These are phyloP conservation scores for Malania oleifera DNA, from an alignment of 164 flowering plant genomes.

Conservation along the genomic window DNA sequence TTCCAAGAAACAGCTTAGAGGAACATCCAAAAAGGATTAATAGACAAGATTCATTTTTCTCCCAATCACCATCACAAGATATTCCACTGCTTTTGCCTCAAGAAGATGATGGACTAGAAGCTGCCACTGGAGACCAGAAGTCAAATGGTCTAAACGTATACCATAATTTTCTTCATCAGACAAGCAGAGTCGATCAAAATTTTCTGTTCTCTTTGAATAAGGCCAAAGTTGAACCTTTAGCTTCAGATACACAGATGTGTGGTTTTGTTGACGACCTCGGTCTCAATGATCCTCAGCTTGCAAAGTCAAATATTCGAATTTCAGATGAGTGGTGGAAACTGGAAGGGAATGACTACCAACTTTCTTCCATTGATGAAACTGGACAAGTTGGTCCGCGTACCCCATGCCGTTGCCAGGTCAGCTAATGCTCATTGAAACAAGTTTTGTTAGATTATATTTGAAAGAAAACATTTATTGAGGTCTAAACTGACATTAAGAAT, in stretches of 20 bases:
- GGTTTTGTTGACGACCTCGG: background rate
- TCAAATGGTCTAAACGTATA: background rate
- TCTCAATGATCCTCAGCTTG: background rate
- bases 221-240: background rate
- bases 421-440: background rate
- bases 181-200: background rate
- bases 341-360: background rate
- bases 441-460: too few relatives aligned
- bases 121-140: background rate
- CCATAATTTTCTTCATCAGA: background rate
- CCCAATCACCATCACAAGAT: background rate
- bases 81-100: conserved; percentile 4
- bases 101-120: background rate
- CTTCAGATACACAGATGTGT: background rate
- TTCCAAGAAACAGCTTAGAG: background rate
- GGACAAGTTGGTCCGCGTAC: background rate
- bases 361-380: background rate
- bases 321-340: background rate
- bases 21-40: background rate
- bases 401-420: conserved; percentile 6
- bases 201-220: background rate
- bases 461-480: too few relatives aligned
- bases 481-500: too few relatives aligned
- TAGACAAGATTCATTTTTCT: background rate
- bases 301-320: background rate